These are phyloP conservation scores for Nakazawaea peltata DNA, from an alignment of 805 yeast genomes.

Conservation along the genomic window DNA sequence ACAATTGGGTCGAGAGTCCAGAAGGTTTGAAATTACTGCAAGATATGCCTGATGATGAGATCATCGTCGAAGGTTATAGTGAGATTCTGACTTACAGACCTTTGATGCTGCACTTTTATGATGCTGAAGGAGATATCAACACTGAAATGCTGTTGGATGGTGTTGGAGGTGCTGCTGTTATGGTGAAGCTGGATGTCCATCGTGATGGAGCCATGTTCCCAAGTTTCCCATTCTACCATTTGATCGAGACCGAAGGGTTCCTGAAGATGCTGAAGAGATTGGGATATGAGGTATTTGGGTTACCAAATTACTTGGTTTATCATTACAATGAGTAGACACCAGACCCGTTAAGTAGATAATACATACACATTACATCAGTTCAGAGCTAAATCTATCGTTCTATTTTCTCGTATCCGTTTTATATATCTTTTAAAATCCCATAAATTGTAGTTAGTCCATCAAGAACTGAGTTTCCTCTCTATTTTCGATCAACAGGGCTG, in stretches of 20 bases:
- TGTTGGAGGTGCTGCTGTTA: constrained; percentile 94
- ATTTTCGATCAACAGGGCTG: neutral
- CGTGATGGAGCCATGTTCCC: constrained; percentile 99
- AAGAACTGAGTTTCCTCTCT: constrained; percentile 7
- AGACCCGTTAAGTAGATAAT: neutral
- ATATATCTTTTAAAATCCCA: no score
- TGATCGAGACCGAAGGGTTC: constrained; percentile 97
- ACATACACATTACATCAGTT: no score
- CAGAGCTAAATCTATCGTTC: no score
- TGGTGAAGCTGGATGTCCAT: constrained; percentile 96
- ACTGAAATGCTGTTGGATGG: constrained; percentile 87
- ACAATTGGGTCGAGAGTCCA: constrained; percentile 89
- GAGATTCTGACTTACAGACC: constrained; percentile 94
- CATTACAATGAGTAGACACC: constrained; percentile 79
- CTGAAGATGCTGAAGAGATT: constrained; percentile 96
- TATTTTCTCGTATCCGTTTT: no score
- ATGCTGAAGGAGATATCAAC: constrained; percentile 49
- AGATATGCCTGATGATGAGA: constrained; percentile 75
- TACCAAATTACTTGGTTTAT: constrained; percentile 90
- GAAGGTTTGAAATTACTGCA: constrained; percentile 72
- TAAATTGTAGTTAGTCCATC: no score
- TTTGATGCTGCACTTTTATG: constrained; percentile 85
- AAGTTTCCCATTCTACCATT: constrained; percentile 92
- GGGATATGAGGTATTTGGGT: constrained; percentile 85
- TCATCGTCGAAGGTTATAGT: constrained; percentile 88